Percentiles rank a stretch among this genome's conserved stretches.
Evolutionary conservation across 805 yeast species (phyloP).

Genomic region (Kazachstania viticola): DNA sequence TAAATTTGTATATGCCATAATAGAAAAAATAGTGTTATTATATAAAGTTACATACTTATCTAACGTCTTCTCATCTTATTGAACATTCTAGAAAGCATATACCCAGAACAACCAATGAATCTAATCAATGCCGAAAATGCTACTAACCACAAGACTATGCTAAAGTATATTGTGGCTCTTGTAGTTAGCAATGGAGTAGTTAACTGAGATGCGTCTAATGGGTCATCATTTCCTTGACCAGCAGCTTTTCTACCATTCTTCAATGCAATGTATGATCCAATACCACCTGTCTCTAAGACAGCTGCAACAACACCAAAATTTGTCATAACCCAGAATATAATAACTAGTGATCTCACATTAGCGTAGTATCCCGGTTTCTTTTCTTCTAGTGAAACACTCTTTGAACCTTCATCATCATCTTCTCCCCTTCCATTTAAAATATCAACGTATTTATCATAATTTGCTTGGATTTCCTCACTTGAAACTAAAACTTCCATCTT

Average conservation of each 20-base stretch:
- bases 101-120: slow-evolving; percentile 61
- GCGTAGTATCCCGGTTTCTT: slow-evolving; percentile 79
- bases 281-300: slow-evolving; percentile 78
- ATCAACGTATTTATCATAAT: slow-evolving; percentile 55
- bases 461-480: slow-evolving; percentile 60
- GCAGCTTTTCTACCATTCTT: slow-evolving; percentile 7
- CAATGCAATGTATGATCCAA: slow-evolving; percentile 32
- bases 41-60: too few relatives aligned
- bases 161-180: slow-evolving; percentile 59
- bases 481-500: slow-evolving; percentile 69
- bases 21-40: too few relatives aligned
- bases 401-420: slow-evolving; percentile 26
- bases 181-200: slow-evolving; percentile 17
- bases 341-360: slow-evolving; percentile 77
- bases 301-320: slow-evolving; percentile 74
- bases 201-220: slow-evolving; percentile 3
- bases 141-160: slow-evolving; percentile 85
- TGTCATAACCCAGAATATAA: slow-evolving; percentile 78
- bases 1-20: neutral
- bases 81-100: slow-evolving; percentile 32
- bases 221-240: slow-evolving; percentile 7
- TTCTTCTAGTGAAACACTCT: slow-evolving; percentile 33
- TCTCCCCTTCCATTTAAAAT: slow-evolving; percentile 36
- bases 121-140: slow-evolving; percentile 82
- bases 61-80: slow-evolving; percentile 10